A percentile compares a stretch with the other conserved stretches of the same genome.
These are phyloP conservation scores for Euphorbia schlechtendalii DNA, from an alignment of 441 rosid genomes.

Conservation along the genomic window DNA sequence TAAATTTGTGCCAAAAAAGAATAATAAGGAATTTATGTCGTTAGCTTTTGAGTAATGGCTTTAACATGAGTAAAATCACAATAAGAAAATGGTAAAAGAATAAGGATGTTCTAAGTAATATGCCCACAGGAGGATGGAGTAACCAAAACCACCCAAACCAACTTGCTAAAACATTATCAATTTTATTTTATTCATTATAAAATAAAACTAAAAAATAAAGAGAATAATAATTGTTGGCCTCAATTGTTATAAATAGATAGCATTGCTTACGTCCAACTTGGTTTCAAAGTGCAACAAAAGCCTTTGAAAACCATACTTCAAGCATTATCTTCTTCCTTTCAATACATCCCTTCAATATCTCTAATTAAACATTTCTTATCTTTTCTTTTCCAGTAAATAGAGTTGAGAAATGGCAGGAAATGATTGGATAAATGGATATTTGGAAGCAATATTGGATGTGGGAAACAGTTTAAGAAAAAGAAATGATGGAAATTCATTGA, in stretches of 20 bases:
- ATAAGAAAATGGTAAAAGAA: constrained; percentile 19
- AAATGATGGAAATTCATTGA: constrained; percentile 40
- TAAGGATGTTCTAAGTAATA: constrained; percentile 21
- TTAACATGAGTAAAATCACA: too few species aligned
- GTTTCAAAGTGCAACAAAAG: constrained; percentile 20
- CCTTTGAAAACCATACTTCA: too few species aligned
- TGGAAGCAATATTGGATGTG: constrained; percentile 83
- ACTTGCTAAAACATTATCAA: constrained; percentile 8
- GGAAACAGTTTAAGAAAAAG: constrained; percentile 47
- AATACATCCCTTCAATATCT: too few species aligned
- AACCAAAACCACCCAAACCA: constrained; percentile 23
- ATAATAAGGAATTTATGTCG: too few species aligned
- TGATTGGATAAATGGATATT: constrained; percentile 89
- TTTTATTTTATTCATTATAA: not conserved
- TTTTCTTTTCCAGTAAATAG: too few species aligned
- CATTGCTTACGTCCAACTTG: constrained; percentile 23
- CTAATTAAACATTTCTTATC: too few species aligned
- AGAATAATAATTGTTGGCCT: too few species aligned
- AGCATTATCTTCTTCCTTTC: too few species aligned
- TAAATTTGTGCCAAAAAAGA: too few species aligned
- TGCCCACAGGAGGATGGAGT: constrained; percentile 14
- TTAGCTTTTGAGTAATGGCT: too few species aligned
- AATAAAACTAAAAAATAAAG: not conserved
- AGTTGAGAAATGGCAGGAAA: constrained; percentile 60
- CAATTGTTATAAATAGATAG: constrained; percentile 19